Evolutionary conservation across 2,329 filamentous ascomycete genomes (phyloP).

Genomic region (Xylaria hypoxylon): DNA sequence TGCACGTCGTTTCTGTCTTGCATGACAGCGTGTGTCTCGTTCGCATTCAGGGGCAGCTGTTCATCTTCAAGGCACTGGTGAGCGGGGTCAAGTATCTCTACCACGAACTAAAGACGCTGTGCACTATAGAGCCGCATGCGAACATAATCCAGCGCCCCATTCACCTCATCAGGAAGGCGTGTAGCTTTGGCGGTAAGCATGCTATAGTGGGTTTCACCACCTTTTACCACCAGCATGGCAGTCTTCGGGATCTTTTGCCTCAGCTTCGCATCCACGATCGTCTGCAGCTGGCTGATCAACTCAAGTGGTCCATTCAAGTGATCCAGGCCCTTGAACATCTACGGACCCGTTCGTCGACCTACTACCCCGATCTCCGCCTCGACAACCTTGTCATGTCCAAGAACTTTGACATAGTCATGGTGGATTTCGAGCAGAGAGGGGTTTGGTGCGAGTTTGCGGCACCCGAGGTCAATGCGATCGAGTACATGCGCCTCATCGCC

Average conservation of each 20-base stretch:
- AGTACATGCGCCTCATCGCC: conserved; percentile 67
- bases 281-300: conserved; percentile 58
- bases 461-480: conserved; percentile 69
- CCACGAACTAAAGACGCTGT: conserved; percentile 68
- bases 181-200: conserved; percentile 66
- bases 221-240: conserved; percentile 65
- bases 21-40: conserved; percentile 71
- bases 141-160: conserved; percentile 65
- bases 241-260: conserved; percentile 66
- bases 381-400: conserved; percentile 69
- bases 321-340: conserved; percentile 64
- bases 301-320: conserved; percentile 67
- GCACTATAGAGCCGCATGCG: conserved; percentile 63
- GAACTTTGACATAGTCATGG: conserved; percentile 62
- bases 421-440: conserved; percentile 72
- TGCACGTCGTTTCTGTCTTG: conserved; percentile 65
- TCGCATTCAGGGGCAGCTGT: conserved; percentile 55
- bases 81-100: conserved; percentile 71
- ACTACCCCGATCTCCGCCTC: conserved; percentile 69
- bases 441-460: conserved; percentile 72
- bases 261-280: conserved; percentile 60
- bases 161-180: conserved; percentile 67
- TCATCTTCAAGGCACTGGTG: conserved; percentile 69
- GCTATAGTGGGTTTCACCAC: conserved; percentile 69
- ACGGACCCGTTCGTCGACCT: conserved; percentile 58